These are phyloP conservation scores for Iberis amara DNA, from an alignment of 441 rosid genomes.

Conservation along the genomic window DNA sequence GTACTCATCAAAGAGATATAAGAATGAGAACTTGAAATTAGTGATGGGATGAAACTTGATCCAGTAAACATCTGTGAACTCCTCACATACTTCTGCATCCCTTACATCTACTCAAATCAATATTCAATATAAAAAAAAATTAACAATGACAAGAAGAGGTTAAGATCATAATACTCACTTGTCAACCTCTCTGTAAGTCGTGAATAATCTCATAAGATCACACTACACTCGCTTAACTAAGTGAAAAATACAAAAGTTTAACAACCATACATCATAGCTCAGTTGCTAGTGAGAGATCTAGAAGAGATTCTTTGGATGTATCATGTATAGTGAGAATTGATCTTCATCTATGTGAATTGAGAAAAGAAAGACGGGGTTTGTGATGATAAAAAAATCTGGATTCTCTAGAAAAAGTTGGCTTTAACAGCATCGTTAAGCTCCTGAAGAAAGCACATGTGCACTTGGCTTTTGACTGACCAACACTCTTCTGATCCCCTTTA, in stretches of 20 bases:
- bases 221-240: too few species aligned
- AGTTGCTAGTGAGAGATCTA: too few species aligned
- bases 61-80: conserved; percentile 81
- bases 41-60: conserved; percentile 55
- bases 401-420: conserved; percentile 73
- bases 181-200: too few species aligned
- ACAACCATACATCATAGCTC: too few species aligned
- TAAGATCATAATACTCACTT: too few species aligned
- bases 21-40: conserved; percentile 56
- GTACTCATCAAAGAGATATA: too few species aligned
- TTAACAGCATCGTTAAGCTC: conserved; percentile 88
- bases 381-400: conserved; percentile 54
- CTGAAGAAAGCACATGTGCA: conserved; percentile 79
- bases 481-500: conserved; percentile 69
- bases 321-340: too few species aligned
- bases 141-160: not conserved
- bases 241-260: too few species aligned
- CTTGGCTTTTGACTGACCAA: conserved; percentile 81
- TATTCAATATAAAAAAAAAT: not conserved
- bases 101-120: conserved; percentile 50
- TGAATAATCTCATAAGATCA: too few species aligned
- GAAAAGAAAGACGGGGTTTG: conserved; percentile 75
- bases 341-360: conserved; percentile 44
- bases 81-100: conserved; percentile 88
- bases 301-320: too few species aligned